Base-by-base conservation (phyloP, 176 grass and related monocot genomes). In the Elaeis guineensis region DNA sequence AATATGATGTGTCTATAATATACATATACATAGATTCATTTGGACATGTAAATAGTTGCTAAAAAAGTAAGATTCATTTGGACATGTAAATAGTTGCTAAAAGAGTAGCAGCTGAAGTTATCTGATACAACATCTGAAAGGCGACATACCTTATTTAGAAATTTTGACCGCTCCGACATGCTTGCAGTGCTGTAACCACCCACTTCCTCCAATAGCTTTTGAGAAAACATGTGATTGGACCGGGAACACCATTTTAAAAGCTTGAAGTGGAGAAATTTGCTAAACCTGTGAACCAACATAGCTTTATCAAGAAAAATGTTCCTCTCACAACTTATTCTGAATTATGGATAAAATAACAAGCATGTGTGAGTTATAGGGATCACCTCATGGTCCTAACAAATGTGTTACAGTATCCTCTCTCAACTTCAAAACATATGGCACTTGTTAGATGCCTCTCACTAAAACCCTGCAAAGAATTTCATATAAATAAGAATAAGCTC, bases 241-340 rank as follows among this genome's bases (percentile, higher is more conserved):
- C 53, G 78, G 2, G 86, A 79, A 55, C 73, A 82, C 82, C 82
- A 85, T 54, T 63, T 77, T 39, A 70, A 67, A 58, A 82, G 78
- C 49, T 64, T 77, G 58, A 75, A 76, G 57, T 77, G 54, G 15
- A 90, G 72, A 82, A 79, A 66, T 23, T 66, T 90, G 56, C 87
- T 85, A 73, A 82, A 90, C 69, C 87, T 90, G 66, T n/a, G 4
- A 44, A 50, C 22, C 6, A 26, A 12, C 3, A 51, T 28, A 24
- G 15, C 17, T 30, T 71, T 44, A 44, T 44, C 5, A 44, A 11
- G 9, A 44, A 44, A 44, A 44, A 44, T 44, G 35, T 44, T 44
- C 28, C 28, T 44, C 35, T 44, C 6, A 29, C 26, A 49, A 19
- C 17, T 30, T 60, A 18, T 25, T 16, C 48, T 51, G 17, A 51